Evolutionary conservation across 805 yeast species (phyloP).

Genomic region (Danielozyma ontarioensis): DNA sequence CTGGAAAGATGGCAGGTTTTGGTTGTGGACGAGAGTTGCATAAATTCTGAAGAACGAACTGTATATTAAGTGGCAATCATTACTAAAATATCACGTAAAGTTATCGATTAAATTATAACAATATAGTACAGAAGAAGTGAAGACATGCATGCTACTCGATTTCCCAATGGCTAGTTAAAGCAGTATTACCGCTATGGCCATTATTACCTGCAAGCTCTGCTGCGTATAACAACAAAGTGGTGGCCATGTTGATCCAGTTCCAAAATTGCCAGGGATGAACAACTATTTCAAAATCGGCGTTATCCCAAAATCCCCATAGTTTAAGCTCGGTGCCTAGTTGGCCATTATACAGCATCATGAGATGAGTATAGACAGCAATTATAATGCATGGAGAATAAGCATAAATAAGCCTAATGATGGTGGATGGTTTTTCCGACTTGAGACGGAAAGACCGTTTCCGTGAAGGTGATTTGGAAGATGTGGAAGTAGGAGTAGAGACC

Average conservation of each 20-base stretch:
- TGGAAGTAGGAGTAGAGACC: neutral
- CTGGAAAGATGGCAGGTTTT: conserved; percentile 43
- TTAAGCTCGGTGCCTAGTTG: conserved; percentile 60
- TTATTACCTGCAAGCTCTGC: conserved; percentile 58
- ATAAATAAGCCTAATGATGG: conserved; percentile 56
- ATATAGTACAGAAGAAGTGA: neutral
- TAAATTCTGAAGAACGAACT: conserved; percentile 23
- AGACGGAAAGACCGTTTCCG: conserved; percentile 10
- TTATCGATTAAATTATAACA: neutral
- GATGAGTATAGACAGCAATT: conserved; percentile 91
- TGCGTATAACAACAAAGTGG: conserved; percentile 73
- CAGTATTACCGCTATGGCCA: conserved; percentile 21
- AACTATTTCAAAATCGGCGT: conserved; percentile 18
- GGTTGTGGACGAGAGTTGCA: conserved; percentile 70
- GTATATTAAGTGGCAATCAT: neutral
- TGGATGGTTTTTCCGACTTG: conserved; percentile 20
- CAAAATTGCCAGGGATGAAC: conserved; percentile 90
- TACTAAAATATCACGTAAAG: too few relatives aligned
- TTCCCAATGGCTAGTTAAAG: conserved; percentile 42
- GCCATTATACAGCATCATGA: conserved; percentile 84
- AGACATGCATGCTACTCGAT: conserved; percentile 22
- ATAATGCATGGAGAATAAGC: conserved; percentile 91
- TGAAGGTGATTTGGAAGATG: neutral
- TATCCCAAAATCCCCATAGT: conserved; percentile 52
- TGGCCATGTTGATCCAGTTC: conserved; percentile 92